These are phyloP conservation scores for Chrysosporium queenslandicum DNA, from an alignment of 2,329 filamentous ascomycete species.

Conservation along the genomic window DNA sequence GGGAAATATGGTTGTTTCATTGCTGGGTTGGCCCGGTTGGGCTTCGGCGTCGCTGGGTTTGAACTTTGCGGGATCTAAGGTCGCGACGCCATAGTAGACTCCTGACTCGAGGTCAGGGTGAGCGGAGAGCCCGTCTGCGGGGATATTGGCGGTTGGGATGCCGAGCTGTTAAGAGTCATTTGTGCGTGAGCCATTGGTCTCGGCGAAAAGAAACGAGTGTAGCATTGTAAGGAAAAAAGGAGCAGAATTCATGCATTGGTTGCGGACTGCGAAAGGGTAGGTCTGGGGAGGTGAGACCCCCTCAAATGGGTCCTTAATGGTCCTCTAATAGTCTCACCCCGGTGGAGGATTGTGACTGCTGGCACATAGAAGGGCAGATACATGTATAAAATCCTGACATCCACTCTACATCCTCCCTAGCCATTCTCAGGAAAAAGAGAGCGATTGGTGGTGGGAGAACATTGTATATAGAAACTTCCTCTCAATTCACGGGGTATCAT, in stretches of 20 bases:
- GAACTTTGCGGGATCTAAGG: slow-evolving; percentile 47
- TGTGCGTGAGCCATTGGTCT: not conserved
- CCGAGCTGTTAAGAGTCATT: slow-evolving; percentile 57
- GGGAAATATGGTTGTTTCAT: slow-evolving; percentile 49
- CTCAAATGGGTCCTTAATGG: no score
- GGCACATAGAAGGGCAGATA: no score
- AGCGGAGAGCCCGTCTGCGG: slow-evolving; percentile 55
- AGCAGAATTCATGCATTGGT: not conserved
- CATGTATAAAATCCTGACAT: no score
- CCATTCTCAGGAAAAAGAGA: not conserved
- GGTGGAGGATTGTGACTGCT: no score
- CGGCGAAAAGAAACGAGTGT: not conserved
- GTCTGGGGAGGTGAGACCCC: no score
- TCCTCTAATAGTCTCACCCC: no score
- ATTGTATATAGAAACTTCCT: not conserved
- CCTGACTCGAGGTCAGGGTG: slow-evolving; percentile 56
- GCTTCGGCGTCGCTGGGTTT: slow-evolving; percentile 20
- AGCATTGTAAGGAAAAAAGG: not conserved
- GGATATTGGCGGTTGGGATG: slow-evolving; percentile 89
- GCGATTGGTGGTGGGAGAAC: not conserved
- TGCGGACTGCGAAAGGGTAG: no score
- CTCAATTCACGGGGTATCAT: not conserved
- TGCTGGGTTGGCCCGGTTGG: slow-evolving; percentile 1
- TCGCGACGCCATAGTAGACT: slow-evolving; percentile 89
- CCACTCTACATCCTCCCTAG: no score